Percentiles rank a stretch among this genome's conserved stretches.
phyloP scores from a whole-genome alignment of 2,329 filamentous ascomycete species.

The Fusarium concolor region DNA sequence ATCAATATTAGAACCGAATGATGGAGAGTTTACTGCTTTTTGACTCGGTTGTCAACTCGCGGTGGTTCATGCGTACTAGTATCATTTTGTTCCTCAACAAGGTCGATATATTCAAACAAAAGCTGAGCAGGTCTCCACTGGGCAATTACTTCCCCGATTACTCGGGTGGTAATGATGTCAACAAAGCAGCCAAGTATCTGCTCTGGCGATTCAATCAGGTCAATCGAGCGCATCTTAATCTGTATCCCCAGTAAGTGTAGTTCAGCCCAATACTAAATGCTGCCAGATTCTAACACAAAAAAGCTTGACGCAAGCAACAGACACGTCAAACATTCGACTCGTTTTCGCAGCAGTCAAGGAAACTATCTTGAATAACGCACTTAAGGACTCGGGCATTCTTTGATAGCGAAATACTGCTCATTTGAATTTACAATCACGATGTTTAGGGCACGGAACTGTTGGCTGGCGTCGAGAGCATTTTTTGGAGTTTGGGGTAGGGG shows the following conservation, averaged over 20 bases:
- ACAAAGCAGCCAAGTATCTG: conserved; percentile 96
- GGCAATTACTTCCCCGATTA: conserved; percentile 98
- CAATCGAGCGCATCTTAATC: conserved; percentile 92
- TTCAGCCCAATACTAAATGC: neutral
- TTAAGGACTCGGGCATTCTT: conserved; percentile 97
- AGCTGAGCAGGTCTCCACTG: conserved; percentile 87
- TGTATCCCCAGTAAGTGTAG: conserved; percentile 90
- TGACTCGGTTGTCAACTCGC: conserved; percentile 97
- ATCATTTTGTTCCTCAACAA: conserved; percentile 99
- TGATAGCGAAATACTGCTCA: conserved; percentile 56
- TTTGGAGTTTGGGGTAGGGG: conserved; percentile 42
- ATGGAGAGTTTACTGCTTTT: conserved; percentile 98
- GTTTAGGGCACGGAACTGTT: conserved; percentile 41
- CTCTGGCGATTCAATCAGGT: conserved; percentile 99
- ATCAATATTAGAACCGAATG: conserved; percentile 88
- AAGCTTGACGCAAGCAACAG: conserved; percentile 97
- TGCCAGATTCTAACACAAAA: conserved; percentile 27
- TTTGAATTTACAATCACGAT: conserved; percentile 38
- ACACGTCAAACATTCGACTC: conserved; percentile 97
- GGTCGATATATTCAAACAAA: conserved; percentile 97
- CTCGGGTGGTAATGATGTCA: conserved; percentile 96
- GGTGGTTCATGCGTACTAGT: conserved; percentile 99
- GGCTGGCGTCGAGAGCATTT: conserved; percentile 47
- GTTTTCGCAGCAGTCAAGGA: conserved; percentile 99
- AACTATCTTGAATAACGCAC: conserved; percentile 96